Base-by-base conservation (phyloP, 1,284 basidiomycete genomes). In the Exsudoporus floridanus region DNA sequence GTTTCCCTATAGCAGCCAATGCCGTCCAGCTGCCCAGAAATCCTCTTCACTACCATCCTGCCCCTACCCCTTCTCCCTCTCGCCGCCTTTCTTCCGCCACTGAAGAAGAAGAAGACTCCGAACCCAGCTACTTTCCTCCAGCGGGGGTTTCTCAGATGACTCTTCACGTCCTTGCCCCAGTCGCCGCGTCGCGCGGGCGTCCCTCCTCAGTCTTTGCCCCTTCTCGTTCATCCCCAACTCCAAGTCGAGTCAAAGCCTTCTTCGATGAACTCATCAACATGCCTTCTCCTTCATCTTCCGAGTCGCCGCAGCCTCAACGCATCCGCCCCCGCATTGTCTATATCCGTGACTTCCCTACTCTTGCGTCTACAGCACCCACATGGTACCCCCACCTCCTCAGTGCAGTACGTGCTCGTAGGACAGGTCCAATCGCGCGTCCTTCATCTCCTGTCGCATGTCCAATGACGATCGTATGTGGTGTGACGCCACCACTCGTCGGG, bases 301-400 rank as follows among this genome's bases (percentile, higher is more conserved):
- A 66, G 31, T 46, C 64, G 35, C 51, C 70, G 54, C 36, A 54
- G 9, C 43, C 34, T 53, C 67, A 28, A 57, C 63, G 42, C 60
- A 60, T 49, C 21, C 74, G 77, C 52, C 86, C 88, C 10, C 84
- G 92, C n/a, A 79, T 95, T 9, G 78, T 95, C 46, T 90, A 93
- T 60, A 77, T 95, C 48, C 86, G 90, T 51, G 89, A 93, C 64
- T 90, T 88, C 57, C 77, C 83, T 6, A 87, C 83, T 0, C 81
- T 95, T 50, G 83, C 88, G 0, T 71, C 83, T 5, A 83, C 88
- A 6, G 84, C 89, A 8, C 76, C 84, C 2, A 72, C 77, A 1
- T 94, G 93, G 92, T 94, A 90, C 66, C 84, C 90, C 4, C 78
- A 85, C 30, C 76, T 95, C 14, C 76, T 92, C 10, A 77, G 83